Evolutionary conservation across 768 basidiomycete species (phyloP).

Genomic region (Dendrothele bispora): DNA sequence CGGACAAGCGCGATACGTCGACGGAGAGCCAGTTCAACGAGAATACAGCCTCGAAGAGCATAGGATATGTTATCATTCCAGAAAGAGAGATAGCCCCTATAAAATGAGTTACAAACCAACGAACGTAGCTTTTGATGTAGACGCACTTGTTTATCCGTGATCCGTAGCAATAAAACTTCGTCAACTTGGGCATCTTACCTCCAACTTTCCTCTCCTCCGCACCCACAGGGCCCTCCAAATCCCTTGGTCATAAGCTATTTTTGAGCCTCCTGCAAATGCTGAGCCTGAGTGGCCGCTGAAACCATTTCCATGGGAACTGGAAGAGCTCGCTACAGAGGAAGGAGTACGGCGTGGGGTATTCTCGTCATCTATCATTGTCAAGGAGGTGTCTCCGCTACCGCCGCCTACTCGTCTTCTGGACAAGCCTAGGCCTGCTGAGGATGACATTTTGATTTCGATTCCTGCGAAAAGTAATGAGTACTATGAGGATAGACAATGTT

Average conservation of each 20-base stretch:
- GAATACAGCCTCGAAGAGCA: constrained; percentile 94
- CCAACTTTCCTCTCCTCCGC: constrained; percentile 58
- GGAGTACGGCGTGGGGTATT: neutral
- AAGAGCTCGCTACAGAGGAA: neutral
- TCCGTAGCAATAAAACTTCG: constrained; percentile 87
- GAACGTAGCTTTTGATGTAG: no score
- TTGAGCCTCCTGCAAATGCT: constrained; percentile 83
- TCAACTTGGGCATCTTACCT: constrained; percentile 82
- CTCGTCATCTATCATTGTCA: neutral
- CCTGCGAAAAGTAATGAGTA: no score
- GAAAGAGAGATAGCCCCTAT: constrained; percentile 97
- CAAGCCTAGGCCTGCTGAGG: neutral
- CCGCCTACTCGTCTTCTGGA: neutral
- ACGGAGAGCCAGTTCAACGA: constrained; percentile 95
- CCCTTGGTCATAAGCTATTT: constrained; percentile 93
- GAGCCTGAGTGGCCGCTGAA: constrained; percentile 70
- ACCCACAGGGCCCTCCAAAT: constrained; percentile 68
- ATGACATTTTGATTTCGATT: neutral
- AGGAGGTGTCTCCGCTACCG: no score
- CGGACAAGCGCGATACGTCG: constrained; percentile 88
- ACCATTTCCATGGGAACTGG: neutral
- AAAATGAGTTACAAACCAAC: no score
- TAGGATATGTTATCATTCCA: constrained; percentile 99
- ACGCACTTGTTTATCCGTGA: constrained; percentile 96
- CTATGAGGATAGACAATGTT: no score